Evolutionary conservation across 179 eudicot species (phyloP).

Genomic region (Vitellaria paradoxa): DNA sequence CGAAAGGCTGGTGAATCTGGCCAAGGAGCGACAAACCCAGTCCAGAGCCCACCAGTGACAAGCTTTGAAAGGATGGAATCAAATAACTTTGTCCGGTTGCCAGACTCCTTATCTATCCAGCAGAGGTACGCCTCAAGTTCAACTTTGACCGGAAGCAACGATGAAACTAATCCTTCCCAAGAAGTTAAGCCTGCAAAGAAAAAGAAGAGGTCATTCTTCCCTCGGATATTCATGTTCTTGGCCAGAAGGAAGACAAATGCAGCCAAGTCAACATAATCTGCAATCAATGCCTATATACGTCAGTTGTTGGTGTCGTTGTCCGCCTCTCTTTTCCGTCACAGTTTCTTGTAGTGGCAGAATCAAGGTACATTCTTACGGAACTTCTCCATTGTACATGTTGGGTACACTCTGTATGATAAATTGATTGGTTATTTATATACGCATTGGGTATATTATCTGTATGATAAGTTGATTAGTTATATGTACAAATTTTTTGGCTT

Average conservation of each 20-base stretch:
- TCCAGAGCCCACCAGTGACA: conserved; percentile 36
- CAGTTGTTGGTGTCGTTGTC: not conserved
- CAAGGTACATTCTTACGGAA: not conserved
- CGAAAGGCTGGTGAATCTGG: conserved; percentile 56
- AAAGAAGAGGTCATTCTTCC: conserved; percentile 64
- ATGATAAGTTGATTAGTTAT: not conserved
- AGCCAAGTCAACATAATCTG: conserved; percentile 15
- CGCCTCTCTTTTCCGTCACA: not conserved
- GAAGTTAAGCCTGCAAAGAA: conserved; percentile 32
- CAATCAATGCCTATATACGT: not conserved
- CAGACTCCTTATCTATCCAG: conserved; percentile 29
- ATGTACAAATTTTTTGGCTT: not conserved
- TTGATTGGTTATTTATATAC: not conserved
- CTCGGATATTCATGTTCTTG: conserved; percentile 81
- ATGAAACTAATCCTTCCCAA: conserved; percentile 31
- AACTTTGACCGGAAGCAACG: conserved; percentile 26
- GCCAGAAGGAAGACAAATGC: conserved; percentile 43
- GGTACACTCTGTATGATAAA: conserved; percentile 5
- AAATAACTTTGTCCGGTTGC: conserved; percentile 19
- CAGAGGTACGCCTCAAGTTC: conserved; percentile 39
- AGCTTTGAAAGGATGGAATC: conserved; percentile 41
- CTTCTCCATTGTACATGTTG: conserved; percentile 22
- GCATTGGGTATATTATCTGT: too few relatives aligned
- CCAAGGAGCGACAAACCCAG: conserved; percentile 20
- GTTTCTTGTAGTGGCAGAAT: conserved; percentile 2